These are phyloP conservation scores for Paxillus ammoniavirescens DNA, from an alignment of 768 basidiomycete species.

Conservation along the genomic window DNA sequence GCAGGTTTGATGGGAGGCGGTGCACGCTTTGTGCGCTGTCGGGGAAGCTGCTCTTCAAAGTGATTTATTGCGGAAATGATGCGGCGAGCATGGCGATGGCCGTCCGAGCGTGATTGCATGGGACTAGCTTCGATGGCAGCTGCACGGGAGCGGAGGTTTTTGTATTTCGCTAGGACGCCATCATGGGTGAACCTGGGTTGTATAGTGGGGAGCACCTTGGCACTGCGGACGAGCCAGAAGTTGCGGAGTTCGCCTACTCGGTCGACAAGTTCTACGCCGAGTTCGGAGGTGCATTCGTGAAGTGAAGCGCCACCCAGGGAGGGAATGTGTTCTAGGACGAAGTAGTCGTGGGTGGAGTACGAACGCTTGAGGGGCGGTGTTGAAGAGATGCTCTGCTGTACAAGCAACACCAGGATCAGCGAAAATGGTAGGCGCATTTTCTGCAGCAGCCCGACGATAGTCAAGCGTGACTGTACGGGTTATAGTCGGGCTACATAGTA, in stretches of 20 bases:
- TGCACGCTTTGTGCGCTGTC: conserved; percentile 70
- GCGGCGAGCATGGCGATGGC: conserved; percentile 36
- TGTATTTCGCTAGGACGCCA: conserved; percentile 48
- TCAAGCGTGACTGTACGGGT: too few relatives aligned
- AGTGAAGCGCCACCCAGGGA: conserved; percentile 50
- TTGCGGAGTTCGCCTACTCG: conserved; percentile 79
- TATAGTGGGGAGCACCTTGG: conserved; percentile 32
- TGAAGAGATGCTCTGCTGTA: conserved; percentile 28
- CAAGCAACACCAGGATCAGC: conserved; percentile 28
- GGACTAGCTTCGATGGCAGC: conserved; percentile 14
- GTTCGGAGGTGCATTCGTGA: conserved; percentile 51
- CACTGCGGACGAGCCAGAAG: conserved; percentile 78
- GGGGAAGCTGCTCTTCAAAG: conserved; percentile 61
- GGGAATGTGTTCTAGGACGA: conserved; percentile 69
- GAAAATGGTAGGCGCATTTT: conserved; percentile 17
- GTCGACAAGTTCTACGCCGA: conserved; percentile 86
- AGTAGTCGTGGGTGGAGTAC: conserved; percentile 77
- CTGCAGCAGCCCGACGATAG: not conserved
- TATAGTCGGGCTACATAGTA: too few relatives aligned
- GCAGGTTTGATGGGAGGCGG: conserved; percentile 54
- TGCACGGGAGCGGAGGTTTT: conserved; percentile 38
- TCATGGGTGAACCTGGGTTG: conserved; percentile 39
- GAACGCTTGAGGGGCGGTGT: conserved; percentile 46
- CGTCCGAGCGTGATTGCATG: conserved; percentile 42
- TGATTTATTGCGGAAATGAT: conserved; percentile 58